Percentiles rank a stretch among this genome's conserved stretches.
Conservation (phyloP, 2,329 filamentous ascomycete species). For the Aspergillus sp. region DNA sequence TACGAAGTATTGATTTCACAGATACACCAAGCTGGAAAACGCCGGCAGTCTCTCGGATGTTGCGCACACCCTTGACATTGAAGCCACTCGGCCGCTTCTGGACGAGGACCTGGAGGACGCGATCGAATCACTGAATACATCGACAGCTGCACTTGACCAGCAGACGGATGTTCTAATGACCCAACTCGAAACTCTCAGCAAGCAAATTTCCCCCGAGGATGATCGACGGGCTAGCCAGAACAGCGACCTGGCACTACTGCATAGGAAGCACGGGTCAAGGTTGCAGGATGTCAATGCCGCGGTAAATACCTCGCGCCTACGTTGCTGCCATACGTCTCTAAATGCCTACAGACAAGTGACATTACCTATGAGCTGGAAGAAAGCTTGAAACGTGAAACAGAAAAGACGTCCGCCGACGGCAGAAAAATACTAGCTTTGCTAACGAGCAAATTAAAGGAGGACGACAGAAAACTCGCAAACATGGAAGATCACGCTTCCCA, state of each 20-base stretch:
- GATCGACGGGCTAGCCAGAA: conserved; percentile 14
- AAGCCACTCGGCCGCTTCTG: conserved; percentile 27
- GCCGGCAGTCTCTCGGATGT: conserved; percentile 21
- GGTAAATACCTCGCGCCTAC: conserved; percentile 16
- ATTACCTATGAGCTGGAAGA: conserved; percentile 24
- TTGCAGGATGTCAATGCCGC: conserved; percentile 24
- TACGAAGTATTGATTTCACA: conserved; percentile 7
- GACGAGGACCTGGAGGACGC: conserved; percentile 30
- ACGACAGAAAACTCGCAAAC: conserved; percentile 24
- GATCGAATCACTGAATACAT: conserved; percentile 27
- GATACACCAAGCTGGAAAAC: conserved; percentile 26
- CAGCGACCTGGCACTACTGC: conserved; percentile 21
- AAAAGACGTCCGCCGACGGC: conserved; percentile 21
- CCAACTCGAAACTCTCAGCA: conserved; percentile 24
- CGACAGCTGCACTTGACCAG: conserved; percentile 25
- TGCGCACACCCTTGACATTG: conserved; percentile 17
- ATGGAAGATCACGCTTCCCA: conserved; percentile 22
- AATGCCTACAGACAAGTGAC: conserved; percentile 24
- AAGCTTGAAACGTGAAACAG: conserved; percentile 20
- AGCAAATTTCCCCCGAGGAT: conserved; percentile 14
- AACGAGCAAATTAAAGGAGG: conserved; percentile 26
- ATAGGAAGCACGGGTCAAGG: conserved; percentile 25
- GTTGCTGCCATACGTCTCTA: conserved; percentile 4
- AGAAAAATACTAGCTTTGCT: conserved; percentile 25
- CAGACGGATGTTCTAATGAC: conserved; percentile 23